Percentiles rank a stretch among this genome's conserved stretches.
These are phyloP conservation scores for Neurospora sp. DNA, from an alignment of 2,329 filamentous ascomycete genomes.

Conservation along the genomic window DNA sequence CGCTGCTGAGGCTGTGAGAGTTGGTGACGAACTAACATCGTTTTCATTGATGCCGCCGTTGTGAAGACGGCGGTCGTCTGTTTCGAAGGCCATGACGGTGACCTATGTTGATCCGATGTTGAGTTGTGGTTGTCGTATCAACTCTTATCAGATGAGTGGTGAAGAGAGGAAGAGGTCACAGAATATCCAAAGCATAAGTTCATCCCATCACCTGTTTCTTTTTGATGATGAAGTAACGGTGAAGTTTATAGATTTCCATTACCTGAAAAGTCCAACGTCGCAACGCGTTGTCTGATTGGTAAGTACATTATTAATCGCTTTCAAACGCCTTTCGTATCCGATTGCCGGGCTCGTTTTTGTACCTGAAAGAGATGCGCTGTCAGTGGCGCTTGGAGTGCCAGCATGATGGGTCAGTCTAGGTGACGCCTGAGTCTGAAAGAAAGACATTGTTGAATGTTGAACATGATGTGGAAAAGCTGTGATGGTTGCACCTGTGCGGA, in stretches of 20 bases:
- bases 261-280: background rate
- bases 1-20: constrained; percentile 11
- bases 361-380: background rate
- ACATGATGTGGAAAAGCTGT: background rate
- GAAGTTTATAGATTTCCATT: background rate
- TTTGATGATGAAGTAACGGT: background rate
- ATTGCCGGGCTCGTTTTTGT: background rate
- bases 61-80: background rate
- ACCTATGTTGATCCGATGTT: background rate
- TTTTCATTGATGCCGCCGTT: constrained; percentile 3
- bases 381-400: background rate
- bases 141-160: background rate
- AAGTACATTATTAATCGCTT: background rate
- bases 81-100: background rate
- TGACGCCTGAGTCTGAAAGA: background rate
- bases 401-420: background rate
- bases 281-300: background rate
- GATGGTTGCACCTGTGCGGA: background rate
- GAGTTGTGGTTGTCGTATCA: background rate
- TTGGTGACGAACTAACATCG: constrained; percentile 10
- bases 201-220: background rate
- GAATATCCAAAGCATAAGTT: background rate
- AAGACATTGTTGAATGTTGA: background rate
- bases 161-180: no score
- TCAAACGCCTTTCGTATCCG: background rate